A percentile compares a stretch with the other conserved stretches of the same genome.
Evolutionary conservation across 1,139 yeast species (phyloP).

Genomic region (Magnusiomyces starmeri): DNA sequence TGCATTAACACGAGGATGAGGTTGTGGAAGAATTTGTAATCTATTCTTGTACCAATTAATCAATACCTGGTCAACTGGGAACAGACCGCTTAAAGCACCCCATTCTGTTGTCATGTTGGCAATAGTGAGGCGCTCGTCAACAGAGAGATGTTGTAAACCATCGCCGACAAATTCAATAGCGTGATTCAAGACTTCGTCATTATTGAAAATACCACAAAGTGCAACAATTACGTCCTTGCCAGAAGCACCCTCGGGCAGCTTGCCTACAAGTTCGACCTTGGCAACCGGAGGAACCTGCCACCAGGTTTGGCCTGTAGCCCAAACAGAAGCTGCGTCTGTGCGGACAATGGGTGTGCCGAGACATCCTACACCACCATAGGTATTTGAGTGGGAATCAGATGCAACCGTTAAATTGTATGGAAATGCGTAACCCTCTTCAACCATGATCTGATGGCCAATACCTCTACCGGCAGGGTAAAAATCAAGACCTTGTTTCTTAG

Average conservation of each 20-base stretch:
- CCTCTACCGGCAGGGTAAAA: slow-evolving; percentile 99
- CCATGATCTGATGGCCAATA: slow-evolving; percentile 98
- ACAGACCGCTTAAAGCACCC: slow-evolving; percentile 97
- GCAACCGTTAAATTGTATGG: slow-evolving; percentile 93
- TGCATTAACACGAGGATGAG: slow-evolving; percentile 78
- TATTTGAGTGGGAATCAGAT: slow-evolving; percentile 94
- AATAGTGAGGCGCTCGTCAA: slow-evolving; percentile 89
- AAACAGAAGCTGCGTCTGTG: slow-evolving; percentile 97
- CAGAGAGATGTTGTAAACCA: slow-evolving; percentile 62
- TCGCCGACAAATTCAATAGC: slow-evolving; percentile 96
- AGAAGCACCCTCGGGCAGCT: slow-evolving; percentile 76
- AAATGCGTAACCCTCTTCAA: slow-evolving; percentile 97
- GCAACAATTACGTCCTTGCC: slow-evolving; percentile 98
- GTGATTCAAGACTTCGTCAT: slow-evolving; percentile 93
- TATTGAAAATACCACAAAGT: slow-evolving; percentile 87
- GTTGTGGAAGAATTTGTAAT: slow-evolving; percentile 56
- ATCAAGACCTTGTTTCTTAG: slow-evolving; percentile 86
- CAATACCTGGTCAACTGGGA: slow-evolving; percentile 81
- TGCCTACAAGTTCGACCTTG: slow-evolving; percentile 76
- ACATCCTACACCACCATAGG: slow-evolving; percentile 94
- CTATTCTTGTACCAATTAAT: slow-evolving; percentile 72
- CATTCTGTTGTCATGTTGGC: slow-evolving; percentile 99
- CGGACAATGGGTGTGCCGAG: slow-evolving; percentile 96
- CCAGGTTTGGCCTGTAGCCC: slow-evolving; percentile 99
- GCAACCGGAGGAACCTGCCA: slow-evolving; percentile 99